A percentile compares a stretch with the other conserved stretches of the same genome.
Conservation (phyloP, 2,329 filamentous ascomycete genomes). For the Chaetoscypha palmicola region DNA sequence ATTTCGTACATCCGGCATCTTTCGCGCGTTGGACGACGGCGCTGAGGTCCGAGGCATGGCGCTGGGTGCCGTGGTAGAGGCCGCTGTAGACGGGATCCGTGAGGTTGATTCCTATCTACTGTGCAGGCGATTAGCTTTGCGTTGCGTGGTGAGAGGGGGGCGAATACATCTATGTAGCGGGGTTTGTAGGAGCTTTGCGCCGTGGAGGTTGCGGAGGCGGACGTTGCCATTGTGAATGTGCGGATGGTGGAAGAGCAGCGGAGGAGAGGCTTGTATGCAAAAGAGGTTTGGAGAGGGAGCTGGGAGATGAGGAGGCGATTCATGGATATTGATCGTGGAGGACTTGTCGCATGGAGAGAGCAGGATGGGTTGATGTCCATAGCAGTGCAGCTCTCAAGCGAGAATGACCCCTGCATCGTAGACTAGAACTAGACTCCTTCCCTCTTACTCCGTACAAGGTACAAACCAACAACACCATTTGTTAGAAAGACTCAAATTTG, state of each 20-base stretch:
- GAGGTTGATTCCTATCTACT: conserved; percentile 86
- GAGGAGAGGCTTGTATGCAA: not conserved
- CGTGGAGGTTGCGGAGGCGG: not conserved
- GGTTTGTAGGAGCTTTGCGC: conserved; percentile 31
- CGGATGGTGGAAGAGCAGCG: conserved; percentile 3
- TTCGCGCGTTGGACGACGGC: conserved; percentile 73
- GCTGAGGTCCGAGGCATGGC: conserved; percentile 65
- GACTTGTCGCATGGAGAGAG: no score
- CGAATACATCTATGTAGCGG: conserved; percentile 55
- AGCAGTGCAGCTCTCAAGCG: no score
- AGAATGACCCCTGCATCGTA: no score
- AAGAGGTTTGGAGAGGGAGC: not conserved
- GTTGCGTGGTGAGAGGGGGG: not conserved
- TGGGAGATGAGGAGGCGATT: not conserved
- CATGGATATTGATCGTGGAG: conserved; percentile 5
- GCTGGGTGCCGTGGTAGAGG: conserved; percentile 70
- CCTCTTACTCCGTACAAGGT: no score
- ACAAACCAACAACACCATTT: no score
- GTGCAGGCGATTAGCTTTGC: conserved; percentile 5
- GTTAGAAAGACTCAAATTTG: no score
- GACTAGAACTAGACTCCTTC: no score
- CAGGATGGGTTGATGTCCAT: no score
- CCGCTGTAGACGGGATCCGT: conserved; percentile 87
- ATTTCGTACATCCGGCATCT: conserved; percentile 74
- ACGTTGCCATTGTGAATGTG: conserved; percentile 12